Conservation (phyloP, 208 protist genomes). For the Trypanosoma cruzi region DNA sequence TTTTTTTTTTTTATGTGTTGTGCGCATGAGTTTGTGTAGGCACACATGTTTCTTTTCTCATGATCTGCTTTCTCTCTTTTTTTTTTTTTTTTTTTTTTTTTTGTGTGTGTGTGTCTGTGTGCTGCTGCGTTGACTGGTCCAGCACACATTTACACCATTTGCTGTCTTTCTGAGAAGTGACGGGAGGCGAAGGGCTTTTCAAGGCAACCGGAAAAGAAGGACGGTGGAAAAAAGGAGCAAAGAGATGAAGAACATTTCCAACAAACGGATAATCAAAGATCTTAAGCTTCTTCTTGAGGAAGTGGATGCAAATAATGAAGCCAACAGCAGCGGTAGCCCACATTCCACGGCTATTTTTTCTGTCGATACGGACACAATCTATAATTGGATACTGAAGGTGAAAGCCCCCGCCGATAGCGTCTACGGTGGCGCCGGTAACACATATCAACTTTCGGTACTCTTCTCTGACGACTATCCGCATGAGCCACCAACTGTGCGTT, state of each 20-base stretch:
- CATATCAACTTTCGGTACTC: conserved; percentile 37
- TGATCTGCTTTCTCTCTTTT: no score
- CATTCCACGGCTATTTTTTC: not conserved
- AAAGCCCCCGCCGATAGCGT: conserved; percentile 41
- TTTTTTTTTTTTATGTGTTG: no score
- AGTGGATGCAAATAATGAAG: not conserved
- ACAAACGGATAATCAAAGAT: conserved; percentile 47
- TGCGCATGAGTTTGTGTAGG: no score
- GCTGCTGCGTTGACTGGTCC: no score
- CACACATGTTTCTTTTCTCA: no score
- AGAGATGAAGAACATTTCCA: conserved; percentile 17
- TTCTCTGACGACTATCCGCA: conserved; percentile 67
- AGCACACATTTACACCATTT: no score
- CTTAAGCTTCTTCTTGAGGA: conserved; percentile 33
- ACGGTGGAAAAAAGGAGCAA: no score
- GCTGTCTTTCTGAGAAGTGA: no score
- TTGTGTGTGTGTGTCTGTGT: no score
- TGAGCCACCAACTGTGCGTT: conserved; percentile 46
- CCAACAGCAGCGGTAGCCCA: not conserved
- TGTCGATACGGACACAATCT: conserved; percentile 30
- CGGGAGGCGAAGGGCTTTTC: no score
- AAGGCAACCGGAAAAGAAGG: no score
- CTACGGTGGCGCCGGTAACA: conserved; percentile 30
- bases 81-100: no score
- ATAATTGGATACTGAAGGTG: conserved; percentile 47